These are phyloP conservation scores for Betula pendula DNA, from an alignment of 306 rosid genomes.

Conservation along the genomic window DNA sequence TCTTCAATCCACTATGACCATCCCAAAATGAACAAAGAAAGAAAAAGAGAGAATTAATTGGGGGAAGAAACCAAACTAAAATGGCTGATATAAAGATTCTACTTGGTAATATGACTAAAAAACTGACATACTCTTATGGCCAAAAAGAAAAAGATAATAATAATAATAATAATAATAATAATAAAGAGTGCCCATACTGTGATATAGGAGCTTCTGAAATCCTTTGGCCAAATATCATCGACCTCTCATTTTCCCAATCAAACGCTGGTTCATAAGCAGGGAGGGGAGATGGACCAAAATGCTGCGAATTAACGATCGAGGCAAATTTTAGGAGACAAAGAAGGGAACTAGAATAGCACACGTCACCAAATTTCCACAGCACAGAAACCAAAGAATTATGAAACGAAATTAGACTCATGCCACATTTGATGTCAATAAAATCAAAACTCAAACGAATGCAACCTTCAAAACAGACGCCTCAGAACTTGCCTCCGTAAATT, in stretches of 20 bases:
- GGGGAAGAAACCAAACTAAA: conserved; percentile 18
- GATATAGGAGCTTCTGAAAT: conserved; percentile 81
- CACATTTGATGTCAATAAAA: conserved; percentile 11
- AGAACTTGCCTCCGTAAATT: conserved; percentile 55
- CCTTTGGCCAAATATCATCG: conserved; percentile 94
- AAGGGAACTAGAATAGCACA: neutral
- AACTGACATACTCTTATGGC: conserved; percentile 11
- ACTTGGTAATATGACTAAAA: conserved; percentile 17
- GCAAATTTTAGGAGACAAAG: neutral
- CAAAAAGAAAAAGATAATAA: neutral
- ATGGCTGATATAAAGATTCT: conserved; percentile 16
- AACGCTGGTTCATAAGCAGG: conserved; percentile 97
- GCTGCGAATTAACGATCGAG: conserved; percentile 55
- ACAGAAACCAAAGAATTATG: neutral
- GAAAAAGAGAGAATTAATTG: conserved; percentile 26
- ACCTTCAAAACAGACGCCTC: conserved; percentile 67
- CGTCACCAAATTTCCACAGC: neutral
- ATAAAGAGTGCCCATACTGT: conserved; percentile 53
- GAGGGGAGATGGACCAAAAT: conserved; percentile 83
- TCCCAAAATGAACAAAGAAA: conserved; percentile 32
- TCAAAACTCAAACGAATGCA: conserved; percentile 20
- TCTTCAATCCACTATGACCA: conserved; percentile 85
- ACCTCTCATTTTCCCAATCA: conserved; percentile 99
- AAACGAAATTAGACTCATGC: neutral
- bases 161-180: neutral